phyloP scores from a whole-genome alignment of 2,329 filamentous ascomycete species.

The Capronia epimyces region DNA sequence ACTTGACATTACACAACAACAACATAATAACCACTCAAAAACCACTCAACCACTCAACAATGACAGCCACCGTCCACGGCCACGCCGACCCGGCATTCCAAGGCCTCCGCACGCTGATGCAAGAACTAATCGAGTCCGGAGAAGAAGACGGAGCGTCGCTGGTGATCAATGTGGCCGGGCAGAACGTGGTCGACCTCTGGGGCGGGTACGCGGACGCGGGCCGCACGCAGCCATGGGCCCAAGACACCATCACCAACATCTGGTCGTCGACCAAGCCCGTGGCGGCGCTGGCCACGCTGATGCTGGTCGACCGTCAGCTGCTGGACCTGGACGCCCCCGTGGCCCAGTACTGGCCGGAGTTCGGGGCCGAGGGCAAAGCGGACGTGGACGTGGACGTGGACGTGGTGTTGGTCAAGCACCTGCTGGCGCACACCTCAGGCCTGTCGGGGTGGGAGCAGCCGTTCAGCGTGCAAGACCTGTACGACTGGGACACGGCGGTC shows the following conservation, averaged over 20 bases:
- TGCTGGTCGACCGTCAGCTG: slow-evolving; percentile 40
- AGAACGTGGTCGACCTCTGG: slow-evolving; percentile 44
- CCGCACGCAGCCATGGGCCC: slow-evolving; percentile 25
- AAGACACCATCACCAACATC: slow-evolving; percentile 30
- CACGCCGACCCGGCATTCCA: slow-evolving; percentile 37
- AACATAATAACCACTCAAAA: too few species aligned
- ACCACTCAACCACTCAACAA: slow-evolving; percentile 5
- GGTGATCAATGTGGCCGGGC: slow-evolving; percentile 39
- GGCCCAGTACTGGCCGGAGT: slow-evolving; percentile 45
- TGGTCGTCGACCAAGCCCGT: slow-evolving; percentile 42
- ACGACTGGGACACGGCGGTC: slow-evolving; percentile 31
- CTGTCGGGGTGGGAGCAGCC: slow-evolving; percentile 34
- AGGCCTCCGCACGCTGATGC: slow-evolving; percentile 34
- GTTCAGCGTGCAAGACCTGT: slow-evolving; percentile 34
- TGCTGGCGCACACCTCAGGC: slow-evolving; percentile 40
- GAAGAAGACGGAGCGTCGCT: slow-evolving; percentile 46
- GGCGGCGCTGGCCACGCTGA: slow-evolving; percentile 35
- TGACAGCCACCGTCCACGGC: slow-evolving; percentile 32
- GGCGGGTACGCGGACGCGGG: slow-evolving; percentile 37
- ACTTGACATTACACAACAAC: too few species aligned
- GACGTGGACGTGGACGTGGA: too few species aligned
- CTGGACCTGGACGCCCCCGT: slow-evolving; percentile 38
- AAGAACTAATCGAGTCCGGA: slow-evolving; percentile 35
- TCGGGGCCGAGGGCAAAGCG: slow-evolving; percentile 41
- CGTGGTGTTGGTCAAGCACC: slow-evolving; percentile 37